Evolutionary conservation across 176 grass and related monocot species (phyloP), one percentile per base, ranked within the genome.

Genomic region (Oryza glaberrima): DNA sequence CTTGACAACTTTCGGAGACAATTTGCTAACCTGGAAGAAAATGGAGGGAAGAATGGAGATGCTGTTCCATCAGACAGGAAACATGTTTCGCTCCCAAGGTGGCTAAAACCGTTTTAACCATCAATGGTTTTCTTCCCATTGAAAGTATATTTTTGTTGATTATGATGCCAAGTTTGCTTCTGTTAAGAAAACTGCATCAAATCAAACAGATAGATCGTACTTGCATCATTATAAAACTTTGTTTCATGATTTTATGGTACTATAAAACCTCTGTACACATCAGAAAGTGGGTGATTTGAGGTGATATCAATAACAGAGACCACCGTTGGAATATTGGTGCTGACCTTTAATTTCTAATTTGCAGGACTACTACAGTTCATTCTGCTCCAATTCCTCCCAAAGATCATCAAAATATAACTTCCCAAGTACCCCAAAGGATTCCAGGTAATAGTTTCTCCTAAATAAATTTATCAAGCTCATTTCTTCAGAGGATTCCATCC

Each of bases 51-150:
- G 91, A 86, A 73, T 65, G 88, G 82, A 26, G 74, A 84, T 65
- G 73, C 84, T n/a, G 67, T 81, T 65, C 84, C 88, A 19, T 81
- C 72, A 6, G 92, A 99, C 68, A 92, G 97, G 72, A 99, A 99
- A 79, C 97, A 99, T 91, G 90, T 89, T 82, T 99, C 97, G 22
- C 97, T 99, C 23, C 97, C 97, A 67, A 96, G 97, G 97, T 99
- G 85, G 20, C 71, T 77, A 49, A 67, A 73, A 41, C 3, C 48
- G 77, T 25, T 77, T 41, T 47, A 73, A 49, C 5, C 68, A 54
- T 25, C 5, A 40, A 2, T 36, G 22, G 67, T 86, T 82, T 45
- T 74, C 6, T 47, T 86, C 67, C 26, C 44, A 71, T 56, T 11
- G 66, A 45, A 77, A 60, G 60, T 68, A 45, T 78, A 47, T 58